These are phyloP conservation scores for Lasiosphaeria ovina DNA, from an alignment of 495 filamentous ascomycete genomes.

Conservation along the genomic window DNA sequence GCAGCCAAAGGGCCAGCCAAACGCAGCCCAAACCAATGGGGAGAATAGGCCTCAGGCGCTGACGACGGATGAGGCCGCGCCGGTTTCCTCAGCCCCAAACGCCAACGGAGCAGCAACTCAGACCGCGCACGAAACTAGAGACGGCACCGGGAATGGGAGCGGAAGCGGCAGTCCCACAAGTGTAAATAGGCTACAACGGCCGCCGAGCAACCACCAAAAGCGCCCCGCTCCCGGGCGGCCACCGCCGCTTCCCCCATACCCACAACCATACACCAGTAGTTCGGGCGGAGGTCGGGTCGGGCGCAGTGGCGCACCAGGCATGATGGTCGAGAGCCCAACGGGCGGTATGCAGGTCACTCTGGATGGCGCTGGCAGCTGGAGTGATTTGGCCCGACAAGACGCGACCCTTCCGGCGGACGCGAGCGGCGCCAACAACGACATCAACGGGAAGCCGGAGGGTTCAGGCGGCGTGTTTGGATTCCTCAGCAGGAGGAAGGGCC, in stretches of 20 bases:
- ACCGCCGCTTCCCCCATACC: constrained; percentile 48
- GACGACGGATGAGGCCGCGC: constrained; percentile 42
- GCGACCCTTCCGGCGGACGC: constrained; percentile 71
- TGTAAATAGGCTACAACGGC: constrained; percentile 25
- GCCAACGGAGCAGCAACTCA: constrained; percentile 22
- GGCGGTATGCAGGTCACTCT: constrained; percentile 90
- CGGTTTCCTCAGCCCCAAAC: constrained; percentile 25
- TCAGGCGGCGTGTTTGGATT: constrained; percentile 83
- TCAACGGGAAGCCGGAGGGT: constrained; percentile 37
- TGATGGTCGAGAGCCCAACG: constrained; percentile 68
- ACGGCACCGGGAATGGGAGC: constrained; percentile 19
- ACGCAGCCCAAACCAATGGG: constrained; percentile 1
- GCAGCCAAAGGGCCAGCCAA: constrained; percentile 9
- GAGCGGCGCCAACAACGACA: constrained; percentile 45
- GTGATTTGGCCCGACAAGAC: constrained; percentile 78
- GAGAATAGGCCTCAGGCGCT: constrained; percentile 34
- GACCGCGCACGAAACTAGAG: constrained; percentile 23
- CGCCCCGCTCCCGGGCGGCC: constrained; percentile 27
- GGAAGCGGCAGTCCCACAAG: constrained; percentile 19
- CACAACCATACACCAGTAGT: constrained; percentile 41
- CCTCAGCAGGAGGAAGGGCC: constrained; percentile 80
- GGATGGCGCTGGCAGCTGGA: constrained; percentile 86
- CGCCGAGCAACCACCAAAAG: constrained; percentile 28
- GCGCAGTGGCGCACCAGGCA: constrained; percentile 37
- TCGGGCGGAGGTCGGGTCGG: constrained; percentile 24